These are phyloP conservation scores for Sistotremastrum suecicum DNA, from an alignment of 768 basidiomycete genomes.

Conservation along the genomic window DNA sequence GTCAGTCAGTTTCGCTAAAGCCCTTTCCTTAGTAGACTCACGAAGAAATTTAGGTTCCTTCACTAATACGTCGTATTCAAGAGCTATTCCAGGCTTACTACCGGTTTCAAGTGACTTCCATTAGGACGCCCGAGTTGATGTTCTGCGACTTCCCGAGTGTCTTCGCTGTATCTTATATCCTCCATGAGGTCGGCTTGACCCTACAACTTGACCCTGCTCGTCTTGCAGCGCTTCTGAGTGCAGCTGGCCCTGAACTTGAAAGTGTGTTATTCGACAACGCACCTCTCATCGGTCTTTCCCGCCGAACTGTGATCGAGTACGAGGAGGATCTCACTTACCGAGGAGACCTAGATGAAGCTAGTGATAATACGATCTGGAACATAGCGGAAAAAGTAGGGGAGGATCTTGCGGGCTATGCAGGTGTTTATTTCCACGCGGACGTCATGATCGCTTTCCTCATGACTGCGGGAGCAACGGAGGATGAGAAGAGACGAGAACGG, in stretches of 20 bases:
- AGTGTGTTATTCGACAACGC: slow-evolving; percentile 15
- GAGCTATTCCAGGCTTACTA: slow-evolving; percentile 16
- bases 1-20: too few relatives aligned
- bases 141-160: slow-evolving; percentile 15
- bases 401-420: slow-evolving; percentile 13
- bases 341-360: slow-evolving; percentile 7
- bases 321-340: slow-evolving; percentile 9
- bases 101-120: slow-evolving; percentile 7
- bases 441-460: slow-evolving; percentile 14
- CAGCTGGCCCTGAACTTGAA: slow-evolving; percentile 12
- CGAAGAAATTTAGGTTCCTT: too few relatives aligned
- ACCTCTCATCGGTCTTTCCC: slow-evolving; percentile 14
- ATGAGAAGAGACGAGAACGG: slow-evolving; percentile 8
- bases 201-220: slow-evolving; percentile 14
- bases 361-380: too few relatives aligned
- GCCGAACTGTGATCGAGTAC: slow-evolving; percentile 7
- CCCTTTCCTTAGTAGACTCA: too few relatives aligned
- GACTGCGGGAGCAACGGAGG: slow-evolving; percentile 4
- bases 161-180: slow-evolving; percentile 12
- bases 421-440: slow-evolving; percentile 15
- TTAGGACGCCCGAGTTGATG: slow-evolving; percentile 10
- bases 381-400: slow-evolving; percentile 1
- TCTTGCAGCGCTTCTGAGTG: slow-evolving; percentile 10
- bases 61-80: slow-evolving; percentile 12
- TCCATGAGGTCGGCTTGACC: slow-evolving; percentile 15